phyloP scores from a whole-genome alignment of 1,139 yeast genomes.

The Geotrichum klebahnii region DNA sequence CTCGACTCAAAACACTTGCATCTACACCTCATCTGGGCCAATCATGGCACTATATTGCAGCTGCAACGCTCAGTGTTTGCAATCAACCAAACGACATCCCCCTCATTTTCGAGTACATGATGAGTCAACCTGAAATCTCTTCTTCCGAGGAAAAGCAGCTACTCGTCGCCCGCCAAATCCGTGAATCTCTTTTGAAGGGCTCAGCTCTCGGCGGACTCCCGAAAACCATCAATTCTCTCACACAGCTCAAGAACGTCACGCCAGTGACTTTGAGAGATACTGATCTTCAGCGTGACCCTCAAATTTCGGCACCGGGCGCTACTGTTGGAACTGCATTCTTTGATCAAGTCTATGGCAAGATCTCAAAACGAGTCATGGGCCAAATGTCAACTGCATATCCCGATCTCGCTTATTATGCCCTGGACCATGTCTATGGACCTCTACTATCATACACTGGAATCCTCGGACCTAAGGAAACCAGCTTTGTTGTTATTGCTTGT shows the following conservation, averaged over 20 bases:
- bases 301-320: conserved; percentile 18
- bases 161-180: conserved; percentile 48
- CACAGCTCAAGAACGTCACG: conserved; percentile 59
- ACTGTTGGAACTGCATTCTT: conserved; percentile 51
- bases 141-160: conserved; percentile 25
- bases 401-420: conserved; percentile 72
- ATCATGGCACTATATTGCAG: conserved; percentile 74
- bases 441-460: conserved; percentile 64
- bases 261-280: conserved; percentile 48
- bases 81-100: conserved; percentile 82
- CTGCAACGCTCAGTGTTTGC: conserved; percentile 76
- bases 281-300: conserved; percentile 28
- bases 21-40: conserved; percentile 50
- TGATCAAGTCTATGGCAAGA: conserved; percentile 71
- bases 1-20: conserved; percentile 55
- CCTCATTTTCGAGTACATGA: conserved; percentile 65
- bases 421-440: conserved; percentile 73
- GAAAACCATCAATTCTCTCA: conserved; percentile 73
- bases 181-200: conserved; percentile 75
- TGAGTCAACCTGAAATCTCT: conserved; percentile 42
- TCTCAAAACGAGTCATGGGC: conserved; percentile 59
- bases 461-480: conserved; percentile 64
- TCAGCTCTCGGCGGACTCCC: conserved; percentile 82
- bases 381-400: conserved; percentile 77
- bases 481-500: conserved; percentile 71